phyloP scores from a whole-genome alignment of 2,329 filamentous ascomycete species.

The Nothophaeocryptopus gaeumannii region DNA sequence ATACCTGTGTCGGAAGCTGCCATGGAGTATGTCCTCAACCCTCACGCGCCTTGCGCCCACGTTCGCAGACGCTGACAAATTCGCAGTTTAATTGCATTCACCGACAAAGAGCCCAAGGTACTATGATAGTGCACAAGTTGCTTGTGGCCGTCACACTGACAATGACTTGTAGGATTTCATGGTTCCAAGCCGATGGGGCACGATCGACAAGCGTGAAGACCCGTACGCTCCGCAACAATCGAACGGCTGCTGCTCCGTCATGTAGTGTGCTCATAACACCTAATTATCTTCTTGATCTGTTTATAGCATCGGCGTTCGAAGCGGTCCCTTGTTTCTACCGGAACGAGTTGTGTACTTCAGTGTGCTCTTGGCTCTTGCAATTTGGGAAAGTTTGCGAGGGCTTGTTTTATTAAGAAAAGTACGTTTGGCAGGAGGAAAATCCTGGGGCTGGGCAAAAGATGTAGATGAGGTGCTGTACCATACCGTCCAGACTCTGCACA shows the following conservation, averaged over 20 bases:
- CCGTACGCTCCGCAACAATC: slow-evolving; percentile 96
- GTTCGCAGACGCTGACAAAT: slow-evolving; percentile 3
- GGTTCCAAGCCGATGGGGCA: slow-evolving; percentile 95
- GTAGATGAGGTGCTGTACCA: slow-evolving; percentile 16
- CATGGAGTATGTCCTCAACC: slow-evolving; percentile 44
- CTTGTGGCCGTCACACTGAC: slow-evolving; percentile 2
- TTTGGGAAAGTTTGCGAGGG: slow-evolving; percentile 6
- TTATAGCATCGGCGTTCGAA: slow-evolving; percentile 26
- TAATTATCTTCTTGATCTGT: slow-evolving; percentile 18
- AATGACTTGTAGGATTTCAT: slow-evolving; percentile 68
- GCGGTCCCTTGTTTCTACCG: slow-evolving; percentile 7
- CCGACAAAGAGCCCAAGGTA: slow-evolving; percentile 78
- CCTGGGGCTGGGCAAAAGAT: slow-evolving; percentile 7
- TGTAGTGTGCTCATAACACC: slow-evolving; percentile 55
- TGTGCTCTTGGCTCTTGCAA: background rate
- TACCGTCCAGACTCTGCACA: slow-evolving; percentile 1
- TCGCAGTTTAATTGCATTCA: slow-evolving; percentile 89
- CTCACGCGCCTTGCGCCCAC: slow-evolving; percentile 10
- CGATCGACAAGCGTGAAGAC: slow-evolving; percentile 90
- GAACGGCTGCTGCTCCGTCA: slow-evolving; percentile 89
- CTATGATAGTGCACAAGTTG: background rate
- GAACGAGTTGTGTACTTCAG: too few relatives aligned
- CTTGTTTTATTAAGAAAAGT: slow-evolving; percentile 11
- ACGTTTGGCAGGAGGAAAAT: slow-evolving; percentile 2
- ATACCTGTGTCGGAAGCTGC: slow-evolving; percentile 95